A percentile compares a stretch with the other conserved stretches of the same genome.
Evolutionary conservation across 2,329 filamentous ascomycete species (phyloP).

Genomic region (Lasiodiplodia citricola): DNA sequence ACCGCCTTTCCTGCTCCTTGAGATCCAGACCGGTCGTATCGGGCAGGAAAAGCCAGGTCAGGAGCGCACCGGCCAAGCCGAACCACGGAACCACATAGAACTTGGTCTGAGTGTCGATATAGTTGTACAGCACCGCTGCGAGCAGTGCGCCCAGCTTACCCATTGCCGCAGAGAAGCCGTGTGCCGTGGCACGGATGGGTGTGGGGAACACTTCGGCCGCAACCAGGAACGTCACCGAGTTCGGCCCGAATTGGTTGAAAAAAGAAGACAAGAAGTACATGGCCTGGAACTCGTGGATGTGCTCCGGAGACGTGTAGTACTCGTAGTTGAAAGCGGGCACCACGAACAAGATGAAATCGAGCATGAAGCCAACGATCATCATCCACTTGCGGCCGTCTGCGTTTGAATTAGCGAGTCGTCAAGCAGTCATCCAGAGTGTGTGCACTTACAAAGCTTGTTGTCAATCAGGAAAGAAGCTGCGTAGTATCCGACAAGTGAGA

Average conservation of each 20-base stretch:
- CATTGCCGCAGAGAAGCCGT: conserved; percentile 90
- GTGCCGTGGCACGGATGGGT: conserved; percentile 87
- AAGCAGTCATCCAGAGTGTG: background rate
- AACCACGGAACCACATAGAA: conserved; percentile 97
- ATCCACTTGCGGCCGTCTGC: conserved; percentile 86
- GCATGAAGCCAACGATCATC: conserved; percentile 92
- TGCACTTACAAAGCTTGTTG: conserved; percentile 74
- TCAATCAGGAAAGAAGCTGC: conserved; percentile 86
- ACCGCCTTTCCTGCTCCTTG: conserved; percentile 95
- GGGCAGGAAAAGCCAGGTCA: conserved; percentile 88
- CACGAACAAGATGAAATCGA: conserved; percentile 92
- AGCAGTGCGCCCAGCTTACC: conserved; percentile 89
- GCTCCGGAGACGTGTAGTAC: conserved; percentile 74
- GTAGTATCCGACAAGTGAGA: conserved; percentile 89
- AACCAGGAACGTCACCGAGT: conserved; percentile 94
- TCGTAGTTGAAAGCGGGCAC: conserved; percentile 87
- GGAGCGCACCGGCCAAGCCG: conserved; percentile 81
- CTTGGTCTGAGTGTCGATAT: conserved; percentile 82
- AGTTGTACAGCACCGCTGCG: conserved; percentile 91
- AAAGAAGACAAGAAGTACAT: conserved; percentile 99
- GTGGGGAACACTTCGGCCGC: conserved; percentile 97
- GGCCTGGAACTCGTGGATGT: conserved; percentile 89
- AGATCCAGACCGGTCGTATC: conserved; percentile 96
- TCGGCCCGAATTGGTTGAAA: conserved; percentile 99
- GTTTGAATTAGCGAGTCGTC: conserved; percentile 4